Evolutionary conservation across 257 asterid genomes (phyloP).

Genomic region (Forsythia viridissima): DNA sequence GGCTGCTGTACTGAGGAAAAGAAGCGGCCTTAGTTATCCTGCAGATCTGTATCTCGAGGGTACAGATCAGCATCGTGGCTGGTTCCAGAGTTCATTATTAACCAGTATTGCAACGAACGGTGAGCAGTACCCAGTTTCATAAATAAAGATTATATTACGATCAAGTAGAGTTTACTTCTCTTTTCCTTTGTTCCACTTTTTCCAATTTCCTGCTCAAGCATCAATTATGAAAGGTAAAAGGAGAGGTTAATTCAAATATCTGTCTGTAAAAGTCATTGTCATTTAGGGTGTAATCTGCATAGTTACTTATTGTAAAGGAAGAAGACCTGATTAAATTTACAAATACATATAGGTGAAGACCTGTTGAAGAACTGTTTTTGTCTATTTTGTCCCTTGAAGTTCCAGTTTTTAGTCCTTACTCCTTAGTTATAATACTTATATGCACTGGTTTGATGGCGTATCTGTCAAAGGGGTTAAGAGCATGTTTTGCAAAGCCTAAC

Average conservation of each 20-base stretch:
- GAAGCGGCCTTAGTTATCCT: slow-evolving; percentile 75
- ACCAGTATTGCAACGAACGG: slow-evolving; percentile 95
- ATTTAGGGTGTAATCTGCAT: neutral
- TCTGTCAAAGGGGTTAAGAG: neutral
- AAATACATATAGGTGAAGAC: too few species aligned
- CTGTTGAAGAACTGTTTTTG: too few species aligned
- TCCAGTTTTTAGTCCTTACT: neutral
- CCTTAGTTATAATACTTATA: neutral
- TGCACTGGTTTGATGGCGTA: neutral
- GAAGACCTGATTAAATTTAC: neutral
- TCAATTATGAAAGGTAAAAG: neutral
- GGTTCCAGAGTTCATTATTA: slow-evolving; percentile 96
- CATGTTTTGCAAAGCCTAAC: too few species aligned
- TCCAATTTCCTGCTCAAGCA: neutral
- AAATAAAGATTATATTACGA: slow-evolving; percentile 1
- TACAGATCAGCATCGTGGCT: slow-evolving; percentile 99
- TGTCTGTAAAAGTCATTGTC: neutral
- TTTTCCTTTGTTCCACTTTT: neutral
- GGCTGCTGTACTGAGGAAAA: slow-evolving; percentile 95
- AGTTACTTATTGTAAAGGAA: neutral
- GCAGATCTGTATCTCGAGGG: slow-evolving; percentile 99
- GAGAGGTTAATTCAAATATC: slow-evolving; percentile 1
- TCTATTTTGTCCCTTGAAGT: neutral
- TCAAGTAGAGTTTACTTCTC: neutral
- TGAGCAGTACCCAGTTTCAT: slow-evolving; percentile 25